These are phyloP conservation scores for Venturia carpophila DNA, from an alignment of 2,329 filamentous ascomycete species.

Conservation along the genomic window DNA sequence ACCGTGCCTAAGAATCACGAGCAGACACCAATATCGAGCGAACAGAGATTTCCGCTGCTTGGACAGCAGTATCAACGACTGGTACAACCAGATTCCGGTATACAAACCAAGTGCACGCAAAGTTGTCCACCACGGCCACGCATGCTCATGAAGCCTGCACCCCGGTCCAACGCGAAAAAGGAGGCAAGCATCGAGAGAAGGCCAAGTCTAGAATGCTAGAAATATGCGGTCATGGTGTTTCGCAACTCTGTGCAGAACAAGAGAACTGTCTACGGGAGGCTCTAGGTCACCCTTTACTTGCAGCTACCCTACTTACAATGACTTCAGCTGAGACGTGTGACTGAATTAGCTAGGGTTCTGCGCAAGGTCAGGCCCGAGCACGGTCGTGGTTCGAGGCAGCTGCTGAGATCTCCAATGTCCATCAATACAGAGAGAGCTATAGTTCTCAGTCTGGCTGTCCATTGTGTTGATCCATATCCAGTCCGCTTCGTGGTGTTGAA, in stretches of 20 bases:
- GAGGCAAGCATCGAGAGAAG: neutral
- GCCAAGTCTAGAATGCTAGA: neutral
- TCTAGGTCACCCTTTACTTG: constrained; percentile 2
- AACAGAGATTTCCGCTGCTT: neutral
- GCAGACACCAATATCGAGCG: neutral
- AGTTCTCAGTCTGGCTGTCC: neutral
- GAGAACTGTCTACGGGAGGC: neutral
- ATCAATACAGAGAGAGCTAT: neutral
- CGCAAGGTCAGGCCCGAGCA: neutral
- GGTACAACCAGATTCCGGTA: neutral
- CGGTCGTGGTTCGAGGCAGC: neutral
- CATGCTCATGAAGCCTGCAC: neutral
- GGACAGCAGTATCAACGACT: neutral
- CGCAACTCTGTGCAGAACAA: neutral
- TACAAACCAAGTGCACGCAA: neutral
- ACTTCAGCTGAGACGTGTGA: constrained; percentile 5
- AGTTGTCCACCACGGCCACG: neutral
- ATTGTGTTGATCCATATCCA: neutral
- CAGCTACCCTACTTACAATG: neutral
- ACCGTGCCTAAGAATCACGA: neutral
- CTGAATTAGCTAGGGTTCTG: constrained; percentile 6
- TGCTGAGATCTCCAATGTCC: neutral
- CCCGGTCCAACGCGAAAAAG: neutral
- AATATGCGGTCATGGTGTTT: neutral
- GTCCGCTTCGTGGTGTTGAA: neutral